phyloP scores from a whole-genome alignment of 1,284 basidiomycete genomes.

The Filobasidium uniguttulatum region DNA sequence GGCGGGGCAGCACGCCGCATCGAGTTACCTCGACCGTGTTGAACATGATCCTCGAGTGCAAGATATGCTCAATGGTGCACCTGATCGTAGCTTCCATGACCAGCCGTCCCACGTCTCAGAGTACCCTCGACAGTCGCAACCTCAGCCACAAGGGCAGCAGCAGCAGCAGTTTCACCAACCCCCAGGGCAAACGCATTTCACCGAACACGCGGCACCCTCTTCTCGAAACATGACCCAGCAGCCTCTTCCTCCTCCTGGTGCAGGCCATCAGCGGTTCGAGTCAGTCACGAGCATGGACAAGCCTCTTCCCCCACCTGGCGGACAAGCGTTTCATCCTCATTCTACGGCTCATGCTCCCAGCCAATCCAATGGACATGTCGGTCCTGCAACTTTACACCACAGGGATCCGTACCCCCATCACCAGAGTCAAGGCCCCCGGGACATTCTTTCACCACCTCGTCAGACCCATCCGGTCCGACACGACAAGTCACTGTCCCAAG shows the following conservation, averaged over 20 bases:
- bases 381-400: background rate
- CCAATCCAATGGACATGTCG: no score
- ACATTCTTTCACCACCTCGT: background rate
- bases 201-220: background rate
- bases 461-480: background rate
- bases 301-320: constrained; percentile 5
- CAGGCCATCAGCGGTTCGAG: background rate
- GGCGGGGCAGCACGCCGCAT: constrained; percentile 17
- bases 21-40: constrained; percentile 27
- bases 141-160: background rate
- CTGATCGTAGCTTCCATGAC: constrained; percentile 17
- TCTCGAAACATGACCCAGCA: background rate
- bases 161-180: background rate
- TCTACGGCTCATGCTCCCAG: background rate
- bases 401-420: background rate
- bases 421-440: no score
- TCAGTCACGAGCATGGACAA: constrained; percentile 6
- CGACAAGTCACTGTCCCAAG: constrained; percentile 7
- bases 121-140: no score
- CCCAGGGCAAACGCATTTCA: background rate
- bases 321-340: background rate
- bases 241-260: background rate
- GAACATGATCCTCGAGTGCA: constrained; percentile 27
- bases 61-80: constrained; percentile 22
- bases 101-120: no score